These are phyloP conservation scores for Tritrichomonas musculus DNA, from an alignment of 208 protist species.

Conservation along the genomic window DNA sequence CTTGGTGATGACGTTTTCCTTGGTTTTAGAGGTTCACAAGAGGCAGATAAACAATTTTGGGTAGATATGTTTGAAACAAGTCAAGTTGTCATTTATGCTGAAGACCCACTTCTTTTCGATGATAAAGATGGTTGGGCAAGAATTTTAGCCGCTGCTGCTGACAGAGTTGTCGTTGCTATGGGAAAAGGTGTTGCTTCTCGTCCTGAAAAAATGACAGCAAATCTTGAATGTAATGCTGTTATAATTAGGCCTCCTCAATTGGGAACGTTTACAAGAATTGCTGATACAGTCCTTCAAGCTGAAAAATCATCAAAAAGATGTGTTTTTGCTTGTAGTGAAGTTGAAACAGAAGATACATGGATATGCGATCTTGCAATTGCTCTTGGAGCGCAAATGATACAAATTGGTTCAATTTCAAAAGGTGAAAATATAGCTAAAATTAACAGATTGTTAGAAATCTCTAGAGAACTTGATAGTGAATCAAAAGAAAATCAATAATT, in stretches of 20 bases:
- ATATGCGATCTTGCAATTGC: not conserved
- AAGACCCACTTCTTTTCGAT: conserved; percentile 8
- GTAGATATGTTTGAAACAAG: not conserved
- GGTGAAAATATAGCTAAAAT: conserved; percentile 33
- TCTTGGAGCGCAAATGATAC: not conserved
- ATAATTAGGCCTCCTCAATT: not conserved
- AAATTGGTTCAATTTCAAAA: not conserved
- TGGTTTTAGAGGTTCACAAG: not conserved
- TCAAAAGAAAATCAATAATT: not conserved
- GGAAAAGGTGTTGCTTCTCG: not conserved
- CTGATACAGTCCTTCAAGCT: not conserved
- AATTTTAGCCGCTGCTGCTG: not conserved
- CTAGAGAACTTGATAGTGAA: not conserved
- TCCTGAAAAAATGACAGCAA: not conserved
- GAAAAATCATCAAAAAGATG: not conserved
- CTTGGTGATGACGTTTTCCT: not conserved
- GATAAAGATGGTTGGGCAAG: not conserved
- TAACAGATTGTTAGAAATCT: not conserved
- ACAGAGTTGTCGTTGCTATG: not conserved
- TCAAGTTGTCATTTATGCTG: not conserved
- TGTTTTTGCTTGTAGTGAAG: not conserved
- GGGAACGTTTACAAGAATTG: not conserved
- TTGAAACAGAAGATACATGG: conserved; percentile 29
- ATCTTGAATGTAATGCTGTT: not conserved
- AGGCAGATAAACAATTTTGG: not conserved